Base-by-base conservation (phyloP, 169 alveolate genomes). In the Plasmodium billcollinsi region DNA sequence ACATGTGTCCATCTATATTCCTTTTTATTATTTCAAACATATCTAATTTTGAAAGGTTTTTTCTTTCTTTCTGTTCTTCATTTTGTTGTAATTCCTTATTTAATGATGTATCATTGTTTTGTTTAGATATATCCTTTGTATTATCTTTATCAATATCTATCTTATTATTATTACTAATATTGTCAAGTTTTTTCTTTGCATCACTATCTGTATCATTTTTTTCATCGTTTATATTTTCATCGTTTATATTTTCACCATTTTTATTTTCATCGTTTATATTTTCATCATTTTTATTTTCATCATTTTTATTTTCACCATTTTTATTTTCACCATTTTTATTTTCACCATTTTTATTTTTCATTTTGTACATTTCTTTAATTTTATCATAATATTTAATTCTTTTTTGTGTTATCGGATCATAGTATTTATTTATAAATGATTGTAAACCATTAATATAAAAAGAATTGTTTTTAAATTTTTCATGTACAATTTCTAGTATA, bases 401-500 rank as follows among this genome's bases (percentile, higher is more conserved):
- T 69, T 83, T 83, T 39, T 58, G 74, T 21, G 91, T 83, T 54
- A 69, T 65, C 4, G 91, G 91, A 29, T 83, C 91, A 61, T 83
- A 83, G 39, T 83, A 83, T 62, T 83, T 83, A 83, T 83, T 83
- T 69, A 83, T 83, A 83, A 83, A 83, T 9, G 91, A 67, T 62
- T 83, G 91, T 50, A 83, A 49, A 0, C 91, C 91, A 54, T 83
- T 83, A 56, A 83, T 83, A 43, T 83, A 83, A 83, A 83, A 83
- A 26, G 85, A 21, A 20, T 83, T 83, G 26, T 83, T 83, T 43
- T 83, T 83, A 21, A 83, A 83, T 58, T 70, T 69, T 7, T 83
- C 91, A 83, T 83, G 91, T n/a, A 83, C 91, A 39, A 83, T 50
- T 58, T 83, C 91, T 58, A 83, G 62, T 45, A 83, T 83, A 67